phyloP scores from a whole-genome alignment of 1,284 basidiomycete species.

The Malassezia restricta region DNA sequence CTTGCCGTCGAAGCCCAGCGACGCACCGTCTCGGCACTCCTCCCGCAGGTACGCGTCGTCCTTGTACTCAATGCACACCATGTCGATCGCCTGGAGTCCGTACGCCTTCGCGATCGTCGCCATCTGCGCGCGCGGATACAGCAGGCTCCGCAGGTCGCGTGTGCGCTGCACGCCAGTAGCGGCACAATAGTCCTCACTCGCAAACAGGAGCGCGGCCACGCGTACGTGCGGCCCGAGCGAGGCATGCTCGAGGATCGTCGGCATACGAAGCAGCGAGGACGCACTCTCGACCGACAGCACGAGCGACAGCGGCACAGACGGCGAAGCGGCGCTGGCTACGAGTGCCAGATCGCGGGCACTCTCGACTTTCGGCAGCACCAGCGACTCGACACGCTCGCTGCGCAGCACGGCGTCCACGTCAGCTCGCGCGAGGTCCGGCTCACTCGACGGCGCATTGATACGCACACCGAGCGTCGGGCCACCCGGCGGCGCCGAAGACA shows the following conservation, averaged over 20 bases:
- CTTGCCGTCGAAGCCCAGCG: conserved; percentile 43
- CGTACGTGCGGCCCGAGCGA: conserved; percentile 5
- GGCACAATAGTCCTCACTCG: conserved; percentile 54
- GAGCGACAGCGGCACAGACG: conserved; percentile 19
- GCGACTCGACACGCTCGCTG: conserved; percentile 16
- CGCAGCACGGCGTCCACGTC: conserved; percentile 40
- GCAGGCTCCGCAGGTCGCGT: conserved; percentile 59
- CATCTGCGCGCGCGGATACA: conserved; percentile 73
- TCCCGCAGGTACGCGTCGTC: conserved; percentile 59
- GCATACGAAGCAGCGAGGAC: conserved; percentile 26
- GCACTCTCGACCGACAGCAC: conserved; percentile 41
- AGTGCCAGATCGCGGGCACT: conserved; percentile 24
- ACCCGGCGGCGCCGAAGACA: conserved; percentile 13
- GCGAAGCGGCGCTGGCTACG: conserved; percentile 16
- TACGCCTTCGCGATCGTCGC: conserved; percentile 74
- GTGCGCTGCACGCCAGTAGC: conserved; percentile 76
- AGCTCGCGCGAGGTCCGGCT: conserved; percentile 19
- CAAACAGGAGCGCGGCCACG: conserved; percentile 35
- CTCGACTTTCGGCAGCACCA: conserved; percentile 42
- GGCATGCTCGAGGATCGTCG: conserved; percentile 21
- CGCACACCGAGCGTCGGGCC: conserved; percentile 36
- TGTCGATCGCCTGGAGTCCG: conserved; percentile 62
- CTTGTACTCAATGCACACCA: conserved; percentile 85
- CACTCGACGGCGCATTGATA: conserved; percentile 37
- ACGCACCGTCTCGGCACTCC: conserved; percentile 59